A percentile compares a stretch with the other conserved stretches of the same genome.
phyloP scores from a whole-genome alignment of 129 eudicot genomes.

The Apium graveolens region DNA sequence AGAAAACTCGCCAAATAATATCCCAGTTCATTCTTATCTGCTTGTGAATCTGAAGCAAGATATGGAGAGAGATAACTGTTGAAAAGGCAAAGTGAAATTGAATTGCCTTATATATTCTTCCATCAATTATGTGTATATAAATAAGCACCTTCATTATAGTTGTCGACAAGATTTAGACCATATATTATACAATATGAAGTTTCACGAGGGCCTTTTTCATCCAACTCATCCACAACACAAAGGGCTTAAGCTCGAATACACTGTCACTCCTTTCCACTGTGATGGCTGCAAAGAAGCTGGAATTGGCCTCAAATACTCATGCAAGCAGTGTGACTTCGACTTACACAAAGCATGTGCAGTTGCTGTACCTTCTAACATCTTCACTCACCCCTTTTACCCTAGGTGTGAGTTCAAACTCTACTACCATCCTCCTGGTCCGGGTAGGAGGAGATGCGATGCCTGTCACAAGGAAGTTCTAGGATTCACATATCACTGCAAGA shows the following conservation, averaged over 20 bases:
- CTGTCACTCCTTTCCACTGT: conserved; percentile 52
- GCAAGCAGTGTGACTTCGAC: conserved; percentile 48
- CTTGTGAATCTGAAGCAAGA: neutral
- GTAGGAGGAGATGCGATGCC: conserved; percentile 48
- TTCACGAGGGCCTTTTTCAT: conserved; percentile 8
- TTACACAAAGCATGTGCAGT: conserved; percentile 48
- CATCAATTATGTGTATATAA: neutral
- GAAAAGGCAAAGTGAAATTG: conserved; percentile 2
- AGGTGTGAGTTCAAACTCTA: conserved; percentile 38
- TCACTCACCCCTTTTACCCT: conserved; percentile 54
- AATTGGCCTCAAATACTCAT: conserved; percentile 50
- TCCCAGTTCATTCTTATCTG: conserved; percentile 5
- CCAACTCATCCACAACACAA: conserved; percentile 47
- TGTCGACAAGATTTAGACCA: neutral
- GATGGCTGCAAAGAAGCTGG: conserved; percentile 75
- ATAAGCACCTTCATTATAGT: neutral
- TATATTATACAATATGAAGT: conserved; percentile 11
- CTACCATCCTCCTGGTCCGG: conserved; percentile 35
- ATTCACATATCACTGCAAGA: conserved; percentile 48
- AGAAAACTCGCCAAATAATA: neutral
- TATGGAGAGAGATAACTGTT: neutral
- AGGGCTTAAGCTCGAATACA: conserved; percentile 47
- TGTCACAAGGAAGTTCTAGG: conserved; percentile 43
- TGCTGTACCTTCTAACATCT: conserved; percentile 40
- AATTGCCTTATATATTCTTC: neutral